These are phyloP conservation scores for Bassia scoparia DNA, from an alignment of 148 eudicot genomes.

Conservation along the genomic window DNA sequence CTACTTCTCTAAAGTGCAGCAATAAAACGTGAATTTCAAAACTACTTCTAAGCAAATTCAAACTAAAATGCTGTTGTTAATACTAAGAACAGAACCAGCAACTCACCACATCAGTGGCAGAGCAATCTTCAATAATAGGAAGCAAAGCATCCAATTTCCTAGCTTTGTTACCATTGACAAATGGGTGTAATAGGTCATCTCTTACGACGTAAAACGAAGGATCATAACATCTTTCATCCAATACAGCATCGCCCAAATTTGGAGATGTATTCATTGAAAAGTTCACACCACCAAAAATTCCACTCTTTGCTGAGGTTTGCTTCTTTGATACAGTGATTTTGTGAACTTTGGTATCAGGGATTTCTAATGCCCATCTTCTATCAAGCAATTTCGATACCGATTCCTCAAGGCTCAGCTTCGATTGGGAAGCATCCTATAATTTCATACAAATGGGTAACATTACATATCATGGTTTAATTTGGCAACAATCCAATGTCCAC, in stretches of 20 bases:
- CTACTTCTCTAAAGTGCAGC: background rate
- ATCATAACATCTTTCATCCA: constrained; percentile 24
- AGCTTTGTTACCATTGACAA: constrained; percentile 90
- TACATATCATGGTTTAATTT: background rate
- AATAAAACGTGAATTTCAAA: background rate
- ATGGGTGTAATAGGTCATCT: constrained; percentile 91
- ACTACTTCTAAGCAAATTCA: background rate
- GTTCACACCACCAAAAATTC: constrained; percentile 31
- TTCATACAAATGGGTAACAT: background rate
- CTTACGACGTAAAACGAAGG: constrained; percentile 76
- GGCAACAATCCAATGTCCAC: background rate
- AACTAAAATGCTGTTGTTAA: background rate
- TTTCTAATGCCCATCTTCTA: constrained; percentile 69
- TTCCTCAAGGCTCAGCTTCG: constrained; percentile 33
- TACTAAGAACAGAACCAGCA: background rate
- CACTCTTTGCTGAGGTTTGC: constrained; percentile 21
- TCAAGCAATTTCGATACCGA: constrained; percentile 49
- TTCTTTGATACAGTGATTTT: constrained; percentile 41
- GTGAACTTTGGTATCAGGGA: constrained; percentile 75
- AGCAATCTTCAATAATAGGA: constrained; percentile 71
- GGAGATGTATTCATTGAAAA: constrained; percentile 56
- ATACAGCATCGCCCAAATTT: constrained; percentile 44
- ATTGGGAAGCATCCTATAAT: constrained; percentile 34
- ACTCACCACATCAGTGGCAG: constrained; percentile 86
- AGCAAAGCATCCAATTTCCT: constrained; percentile 86